These are phyloP conservation scores for Haplographium delicatum DNA, from an alignment of 495 filamentous ascomycete genomes.

Conservation along the genomic window DNA sequence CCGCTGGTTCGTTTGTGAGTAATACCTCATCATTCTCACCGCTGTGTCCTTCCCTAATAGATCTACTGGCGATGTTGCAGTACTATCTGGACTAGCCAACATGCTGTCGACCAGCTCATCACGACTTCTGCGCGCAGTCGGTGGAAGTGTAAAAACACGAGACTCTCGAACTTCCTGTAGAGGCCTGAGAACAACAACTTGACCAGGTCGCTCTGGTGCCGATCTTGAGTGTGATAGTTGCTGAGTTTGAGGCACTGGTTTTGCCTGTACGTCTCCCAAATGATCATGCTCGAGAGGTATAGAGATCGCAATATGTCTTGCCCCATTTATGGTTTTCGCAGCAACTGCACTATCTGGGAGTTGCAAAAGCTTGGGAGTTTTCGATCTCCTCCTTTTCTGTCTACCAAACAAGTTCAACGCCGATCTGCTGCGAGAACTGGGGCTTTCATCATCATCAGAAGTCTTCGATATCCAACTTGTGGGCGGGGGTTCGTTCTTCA, in stretches of 20 bases:
- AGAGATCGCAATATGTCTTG: slow-evolving; percentile 47
- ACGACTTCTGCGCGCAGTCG: too few species aligned
- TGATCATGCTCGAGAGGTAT: slow-evolving; percentile 34
- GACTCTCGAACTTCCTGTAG: slow-evolving; percentile 29
- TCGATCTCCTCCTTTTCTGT: slow-evolving; percentile 13
- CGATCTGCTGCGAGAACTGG: slow-evolving; percentile 23
- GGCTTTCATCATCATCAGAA: slow-evolving; percentile 23
- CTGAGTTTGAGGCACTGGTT: not conserved
- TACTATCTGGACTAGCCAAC: not conserved
- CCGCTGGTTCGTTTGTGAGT: too few species aligned
- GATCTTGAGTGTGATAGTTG: not conserved
- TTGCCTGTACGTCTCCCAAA: not conserved
- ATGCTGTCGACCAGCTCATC: too few species aligned
- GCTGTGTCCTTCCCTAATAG: too few species aligned
- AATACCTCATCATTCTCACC: too few species aligned
- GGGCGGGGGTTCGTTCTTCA: slow-evolving; percentile 33
- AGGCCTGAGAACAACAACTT: slow-evolving; percentile 23
- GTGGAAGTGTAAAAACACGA: slow-evolving; percentile 15
- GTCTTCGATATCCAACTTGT: slow-evolving; percentile 36
- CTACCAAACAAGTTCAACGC: slow-evolving; percentile 22
- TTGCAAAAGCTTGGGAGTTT: slow-evolving; percentile 26
- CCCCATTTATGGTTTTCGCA: slow-evolving; percentile 34
- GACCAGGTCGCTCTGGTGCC: not conserved
- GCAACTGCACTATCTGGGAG: slow-evolving; percentile 43
- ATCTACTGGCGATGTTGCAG: slow-evolving; percentile 5